Evolutionary conservation across 1,284 basidiomycete species (phyloP).

Genomic region (Ganoderma lingzhi): DNA sequence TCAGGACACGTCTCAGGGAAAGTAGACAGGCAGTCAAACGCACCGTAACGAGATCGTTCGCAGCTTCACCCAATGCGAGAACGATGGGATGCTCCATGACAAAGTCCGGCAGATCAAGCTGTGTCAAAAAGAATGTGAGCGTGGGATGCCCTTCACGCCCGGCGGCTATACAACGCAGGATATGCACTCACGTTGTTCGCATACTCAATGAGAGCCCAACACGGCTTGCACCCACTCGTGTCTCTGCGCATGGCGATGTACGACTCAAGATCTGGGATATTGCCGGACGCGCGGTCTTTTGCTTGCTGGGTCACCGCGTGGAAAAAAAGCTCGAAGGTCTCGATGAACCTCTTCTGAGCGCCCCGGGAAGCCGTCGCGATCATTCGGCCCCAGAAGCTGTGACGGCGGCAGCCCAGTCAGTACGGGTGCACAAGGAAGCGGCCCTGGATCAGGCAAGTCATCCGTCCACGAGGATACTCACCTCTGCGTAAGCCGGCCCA

Average conservation of each 20-base stretch:
- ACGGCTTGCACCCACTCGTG: constrained; percentile 50
- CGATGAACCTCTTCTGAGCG: constrained; percentile 45
- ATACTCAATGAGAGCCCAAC: constrained; percentile 51
- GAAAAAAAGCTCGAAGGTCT: constrained; percentile 48
- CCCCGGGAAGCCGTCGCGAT: constrained; percentile 37
- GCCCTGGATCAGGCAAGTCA: background rate
- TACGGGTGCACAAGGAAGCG: constrained; percentile 10
- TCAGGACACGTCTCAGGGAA: constrained; percentile 19
- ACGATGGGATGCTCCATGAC: constrained; percentile 49
- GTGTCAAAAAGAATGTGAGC: constrained; percentile 4
- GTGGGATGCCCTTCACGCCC: constrained; percentile 10
- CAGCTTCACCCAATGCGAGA: constrained; percentile 44
- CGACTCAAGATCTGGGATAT: constrained; percentile 47
- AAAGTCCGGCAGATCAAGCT: constrained; percentile 46
- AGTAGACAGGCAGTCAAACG: constrained; percentile 18
- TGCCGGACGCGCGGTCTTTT: constrained; percentile 40
- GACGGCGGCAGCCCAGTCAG: background rate
- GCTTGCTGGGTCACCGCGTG: constrained; percentile 47
- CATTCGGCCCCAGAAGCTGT: constrained; percentile 46
- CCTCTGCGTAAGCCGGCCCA: constrained; percentile 44
- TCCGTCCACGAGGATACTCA: constrained; percentile 33
- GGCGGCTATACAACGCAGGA: constrained; percentile 8
- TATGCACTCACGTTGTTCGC: constrained; percentile 41
- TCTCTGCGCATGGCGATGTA: constrained; percentile 49
- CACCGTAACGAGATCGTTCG: constrained; percentile 49